A percentile compares a stretch with the other conserved stretches of the same genome.
phyloP scores from a whole-genome alignment of 2,329 filamentous ascomycete species.

The Xylaria sp. region DNA sequence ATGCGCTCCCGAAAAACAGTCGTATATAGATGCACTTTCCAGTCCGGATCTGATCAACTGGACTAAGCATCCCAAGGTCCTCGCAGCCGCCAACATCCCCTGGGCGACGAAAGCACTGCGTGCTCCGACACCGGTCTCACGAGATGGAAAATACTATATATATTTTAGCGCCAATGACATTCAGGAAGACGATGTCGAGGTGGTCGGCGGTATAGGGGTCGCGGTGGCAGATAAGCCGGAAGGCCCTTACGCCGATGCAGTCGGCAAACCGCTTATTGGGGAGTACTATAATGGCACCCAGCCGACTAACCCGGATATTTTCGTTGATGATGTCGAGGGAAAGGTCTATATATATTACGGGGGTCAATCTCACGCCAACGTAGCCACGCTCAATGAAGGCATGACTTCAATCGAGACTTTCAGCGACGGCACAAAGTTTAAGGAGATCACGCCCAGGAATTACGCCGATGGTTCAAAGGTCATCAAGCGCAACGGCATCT shows the following conservation, averaged over 20 bases:
- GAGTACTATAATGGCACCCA: constrained; percentile 59
- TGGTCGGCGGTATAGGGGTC: constrained; percentile 56
- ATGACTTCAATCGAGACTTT: constrained; percentile 56
- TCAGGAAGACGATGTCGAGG: constrained; percentile 46
- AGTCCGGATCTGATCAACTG: constrained; percentile 60
- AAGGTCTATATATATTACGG: constrained; percentile 58
- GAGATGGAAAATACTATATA: constrained; percentile 59
- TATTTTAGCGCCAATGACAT: constrained; percentile 63
- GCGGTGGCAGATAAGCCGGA: constrained; percentile 52
- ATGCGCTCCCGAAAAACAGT: constrained; percentile 57
- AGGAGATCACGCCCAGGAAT: constrained; percentile 59
- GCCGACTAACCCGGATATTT: constrained; percentile 59
- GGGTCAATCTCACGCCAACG: constrained; percentile 55
- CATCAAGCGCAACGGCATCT: constrained; percentile 54
- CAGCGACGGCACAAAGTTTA: constrained; percentile 53
- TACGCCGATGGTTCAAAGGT: constrained; percentile 58
- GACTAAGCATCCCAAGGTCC: constrained; percentile 59
- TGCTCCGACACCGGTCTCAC: constrained; percentile 58
- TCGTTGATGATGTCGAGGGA: constrained; percentile 53
- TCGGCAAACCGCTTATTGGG: constrained; percentile 56
- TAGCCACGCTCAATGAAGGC: constrained; percentile 55
- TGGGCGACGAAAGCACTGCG: constrained; percentile 60
- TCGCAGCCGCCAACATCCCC: constrained; percentile 53
- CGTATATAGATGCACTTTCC: constrained; percentile 62
- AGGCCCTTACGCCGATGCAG: constrained; percentile 56